A percentile compares a stretch with the other conserved stretches of the same genome.
Conservation (phyloP, 192 early-diverging fungal genomes). For the Blastocladiella britannica region DNA sequence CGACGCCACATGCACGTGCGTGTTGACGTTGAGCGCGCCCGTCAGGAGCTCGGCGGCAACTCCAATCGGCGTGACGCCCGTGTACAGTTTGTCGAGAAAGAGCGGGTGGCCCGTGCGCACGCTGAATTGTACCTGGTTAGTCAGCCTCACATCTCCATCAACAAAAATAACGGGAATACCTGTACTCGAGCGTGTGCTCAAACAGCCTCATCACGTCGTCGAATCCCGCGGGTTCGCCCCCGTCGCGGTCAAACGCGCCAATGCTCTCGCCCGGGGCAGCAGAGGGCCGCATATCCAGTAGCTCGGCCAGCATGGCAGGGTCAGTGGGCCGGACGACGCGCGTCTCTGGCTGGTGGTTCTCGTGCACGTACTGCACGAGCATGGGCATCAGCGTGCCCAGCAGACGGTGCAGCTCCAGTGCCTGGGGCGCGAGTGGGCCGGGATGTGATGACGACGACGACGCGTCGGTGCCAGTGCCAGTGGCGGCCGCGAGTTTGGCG, state of each 20-base stretch:
- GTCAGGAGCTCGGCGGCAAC: constrained; percentile 46
- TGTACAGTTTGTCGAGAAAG: constrained; percentile 68
- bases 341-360: neutral
- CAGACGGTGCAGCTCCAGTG: neutral
- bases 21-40: constrained; percentile 51
- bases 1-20: constrained; percentile 52
- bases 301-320: neutral
- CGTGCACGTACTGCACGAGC: neutral
- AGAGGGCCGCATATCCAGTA: neutral
- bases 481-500: no score
- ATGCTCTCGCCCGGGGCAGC: neutral
- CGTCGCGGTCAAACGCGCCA: neutral
- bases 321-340: neutral
- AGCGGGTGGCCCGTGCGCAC: constrained; percentile 42
- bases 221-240: no score
- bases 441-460: no score
- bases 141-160: no score
- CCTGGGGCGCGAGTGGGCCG: no score
- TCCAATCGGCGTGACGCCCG: constrained; percentile 51
- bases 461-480: no score
- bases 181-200: neutral
- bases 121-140: constrained; percentile 29
- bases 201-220: no score
- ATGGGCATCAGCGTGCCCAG: neutral
- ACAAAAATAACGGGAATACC: no score